Conservation (phyloP, 1,139 yeast genomes). For the Casaregolazyma lundiana region DNA sequence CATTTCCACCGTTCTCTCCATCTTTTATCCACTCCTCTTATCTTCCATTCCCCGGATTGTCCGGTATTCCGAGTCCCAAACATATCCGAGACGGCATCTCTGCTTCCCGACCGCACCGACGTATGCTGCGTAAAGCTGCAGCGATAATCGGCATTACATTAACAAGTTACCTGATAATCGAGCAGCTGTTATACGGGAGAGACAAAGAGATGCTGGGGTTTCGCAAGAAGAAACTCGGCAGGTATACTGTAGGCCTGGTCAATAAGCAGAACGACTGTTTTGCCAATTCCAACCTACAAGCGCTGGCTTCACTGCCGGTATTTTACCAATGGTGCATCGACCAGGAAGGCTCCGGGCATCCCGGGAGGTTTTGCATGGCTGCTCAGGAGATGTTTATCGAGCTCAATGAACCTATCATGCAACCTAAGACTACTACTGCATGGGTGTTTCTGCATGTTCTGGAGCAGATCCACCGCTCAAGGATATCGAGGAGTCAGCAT, state of each 20-base stretch:
- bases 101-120: background rate
- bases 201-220: slow-evolving; percentile 14
- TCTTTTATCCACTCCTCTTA: background rate
- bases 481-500: slow-evolving; percentile 77
- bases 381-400: slow-evolving; percentile 50
- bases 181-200: background rate
- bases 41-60: background rate
- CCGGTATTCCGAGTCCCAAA: slow-evolving; percentile 1
- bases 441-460: slow-evolving; percentile 73
- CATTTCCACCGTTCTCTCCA: no score
- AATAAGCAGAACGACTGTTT: slow-evolving; percentile 87
- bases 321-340: slow-evolving; percentile 54
- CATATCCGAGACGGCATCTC: background rate
- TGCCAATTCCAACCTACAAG: slow-evolving; percentile 88
- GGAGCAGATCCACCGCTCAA: slow-evolving; percentile 72
- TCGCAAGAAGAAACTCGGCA: slow-evolving; percentile 22
- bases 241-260: slow-evolving; percentile 71
- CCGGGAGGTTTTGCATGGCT: slow-evolving; percentile 33
- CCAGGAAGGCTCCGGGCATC: slow-evolving; percentile 1
- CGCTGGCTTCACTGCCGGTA: slow-evolving; percentile 65
- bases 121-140: slow-evolving; percentile 4
- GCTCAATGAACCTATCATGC: slow-evolving; percentile 58
- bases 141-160: slow-evolving; percentile 4
- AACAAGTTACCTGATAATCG: slow-evolving; percentile 6
- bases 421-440: slow-evolving; percentile 58